Conservation (phyloP, 345 rosid species). For the Dimocarpus longan region DNA sequence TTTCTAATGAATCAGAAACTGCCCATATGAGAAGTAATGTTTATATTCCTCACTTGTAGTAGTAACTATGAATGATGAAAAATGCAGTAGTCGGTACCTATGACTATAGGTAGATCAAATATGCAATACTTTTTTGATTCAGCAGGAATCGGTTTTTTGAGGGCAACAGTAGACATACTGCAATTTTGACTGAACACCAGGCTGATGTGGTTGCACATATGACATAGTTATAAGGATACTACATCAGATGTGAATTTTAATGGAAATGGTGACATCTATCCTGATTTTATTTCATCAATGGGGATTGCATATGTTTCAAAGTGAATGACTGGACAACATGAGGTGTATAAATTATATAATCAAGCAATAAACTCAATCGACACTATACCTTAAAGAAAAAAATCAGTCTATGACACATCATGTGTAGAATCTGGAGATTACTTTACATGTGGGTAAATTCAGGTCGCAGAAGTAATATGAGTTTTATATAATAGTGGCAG, state of each 20-base stretch:
- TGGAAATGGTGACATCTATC: too few relatives aligned
- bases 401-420: constrained; percentile 33
- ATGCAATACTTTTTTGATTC: neutral
- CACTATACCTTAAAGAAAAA: constrained; percentile 13
- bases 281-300: too few relatives aligned
- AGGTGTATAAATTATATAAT: neutral
- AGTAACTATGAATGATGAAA: neutral
- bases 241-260: neutral
- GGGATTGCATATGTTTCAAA: neutral
- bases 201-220: neutral
- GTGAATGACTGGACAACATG: neutral
- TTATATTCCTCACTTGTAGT: neutral
- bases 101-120: neutral
- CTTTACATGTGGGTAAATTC: constrained; percentile 31
- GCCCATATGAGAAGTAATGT: too few relatives aligned
- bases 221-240: neutral
- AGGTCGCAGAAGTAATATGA: constrained; percentile 15
- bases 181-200: neutral
- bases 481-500: constrained; percentile 23
- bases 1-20: neutral
- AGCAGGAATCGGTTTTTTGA: neutral
- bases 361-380: constrained; percentile 18
- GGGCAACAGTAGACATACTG: neutral
- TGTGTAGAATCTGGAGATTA: constrained; percentile 21
- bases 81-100: neutral